Base-by-base conservation (phyloP, 2,329 filamentous ascomycete species). In the Fusarium albosuccineum region DNA sequence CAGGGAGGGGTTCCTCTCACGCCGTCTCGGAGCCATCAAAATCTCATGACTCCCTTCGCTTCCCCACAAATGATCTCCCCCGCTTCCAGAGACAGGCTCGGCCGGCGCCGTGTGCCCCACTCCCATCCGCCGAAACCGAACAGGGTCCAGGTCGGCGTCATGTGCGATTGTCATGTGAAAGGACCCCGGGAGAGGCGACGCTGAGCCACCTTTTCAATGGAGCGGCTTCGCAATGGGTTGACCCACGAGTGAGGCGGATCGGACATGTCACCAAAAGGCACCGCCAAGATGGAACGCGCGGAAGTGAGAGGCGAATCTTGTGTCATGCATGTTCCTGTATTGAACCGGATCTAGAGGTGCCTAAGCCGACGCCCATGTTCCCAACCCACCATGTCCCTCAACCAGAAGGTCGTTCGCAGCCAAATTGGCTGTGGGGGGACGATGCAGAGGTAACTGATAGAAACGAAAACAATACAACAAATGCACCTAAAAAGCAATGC, bases 111-210 rank as follows among this genome's bases (percentile, higher is more conserved):
- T 46, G 55, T 46, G 66, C 49, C 61, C 70, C 70, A 70, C 67
- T 51, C 44, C 40, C 54, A 41, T 40, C 57, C 55, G 40, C 36
- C 45, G 59, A 52, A 54, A 54, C 48, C 36, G 50, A 62, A 57
- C 57, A 49, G 60, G 44, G 37, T 29, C 51, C 36, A 22, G 22
- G 22, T 42, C 17, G 30, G 59, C 58, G 54, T 68, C 70, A 71
- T 71, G 70, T 66, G 70, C 57, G 54, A 64, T 34, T 71, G 61
- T 71, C 70, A 72, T 73, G 70, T 72, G 70, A 73, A 66, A 64
- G 53, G 39, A 40, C 26, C 42, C 22, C 29, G 9, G 13, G 22
- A 42, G 55, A 53, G 61, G 65, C 64, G 44, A 58, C 40, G 46
- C 64, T 65, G 42, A 68, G 65, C 65, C 64, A 68, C 65, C 30